Base-by-base conservation (phyloP, 305 asterid genomes). In the Fraxinus paxiana region DNA sequence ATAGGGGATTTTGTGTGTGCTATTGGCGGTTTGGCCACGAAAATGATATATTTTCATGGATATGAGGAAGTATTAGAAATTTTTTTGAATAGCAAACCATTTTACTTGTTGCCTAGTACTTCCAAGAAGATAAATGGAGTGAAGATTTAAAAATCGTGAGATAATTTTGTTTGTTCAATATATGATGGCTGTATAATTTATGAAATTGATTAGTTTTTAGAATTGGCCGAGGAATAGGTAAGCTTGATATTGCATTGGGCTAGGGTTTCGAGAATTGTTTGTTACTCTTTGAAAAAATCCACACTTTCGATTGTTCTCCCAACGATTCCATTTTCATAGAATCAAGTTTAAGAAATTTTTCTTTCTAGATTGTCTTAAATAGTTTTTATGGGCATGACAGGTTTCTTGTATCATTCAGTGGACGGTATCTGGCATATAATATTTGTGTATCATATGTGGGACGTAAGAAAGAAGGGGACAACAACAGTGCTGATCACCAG, bases 351-450 rank as follows among this genome's bases (percentile, higher is more conserved):
- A 41, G 77, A 31, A 51, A 65, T 76, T 2, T 59, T 37, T 51
- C 63, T 17, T 59, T 33, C 13, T 15, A 81, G 71, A 63, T 24
- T 63, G 56, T 71, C 79, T 73, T 20, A 35, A 48, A 56, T 70
- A 51, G n/a, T 46, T 35, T 67, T 30, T 82, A 13, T 69, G 41
- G 67, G 71, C 78, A 28, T 80, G 84, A 72, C 90, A 96, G 99
- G 90, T 92, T 92, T 84, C 92, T 96, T 79, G 82, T 96, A 83
- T 96, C 99, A 17, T 93, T 93, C 83, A 88, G 87, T 24, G 99
- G 98, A 69, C 85, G 80, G 71, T 96, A 96, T 91, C 74, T 92
- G 73, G 83, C 93, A 74, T 87, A 87, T 82, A 87, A 90, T 75
- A 81, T 83, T 83, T 79, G 85, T 80, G 88, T 92, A 76, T 82